Evolutionary conservation across 2,329 filamentous ascomycete genomes (phyloP).

Genomic region (Clarireedia monteithiana): DNA sequence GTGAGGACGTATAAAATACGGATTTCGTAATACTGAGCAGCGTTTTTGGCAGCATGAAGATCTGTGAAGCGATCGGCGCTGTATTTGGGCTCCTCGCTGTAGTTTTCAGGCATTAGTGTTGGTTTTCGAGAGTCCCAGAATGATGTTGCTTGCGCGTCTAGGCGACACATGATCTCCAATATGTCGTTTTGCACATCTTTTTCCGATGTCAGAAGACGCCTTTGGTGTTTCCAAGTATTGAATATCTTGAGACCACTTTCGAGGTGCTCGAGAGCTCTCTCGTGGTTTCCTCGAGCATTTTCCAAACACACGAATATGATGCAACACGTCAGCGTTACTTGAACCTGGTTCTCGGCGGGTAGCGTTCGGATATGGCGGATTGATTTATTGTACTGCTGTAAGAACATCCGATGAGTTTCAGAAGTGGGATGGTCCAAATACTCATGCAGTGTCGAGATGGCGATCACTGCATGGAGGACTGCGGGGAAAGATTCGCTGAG

Average conservation of each 20-base stretch:
- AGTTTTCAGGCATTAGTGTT: not conserved
- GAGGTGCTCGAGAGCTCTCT: slow-evolving; percentile 13
- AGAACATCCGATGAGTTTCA: not conserved
- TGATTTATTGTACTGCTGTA: slow-evolving; percentile 7
- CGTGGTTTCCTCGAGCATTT: slow-evolving; percentile 13
- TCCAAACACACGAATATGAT: slow-evolving; percentile 18
- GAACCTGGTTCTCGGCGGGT: not conserved
- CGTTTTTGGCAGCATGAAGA: slow-evolving; percentile 7
- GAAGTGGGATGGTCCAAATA: not conserved
- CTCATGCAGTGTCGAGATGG: slow-evolving; percentile 12
- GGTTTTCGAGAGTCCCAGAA: slow-evolving; percentile 14
- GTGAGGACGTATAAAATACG: slow-evolving; percentile 14
- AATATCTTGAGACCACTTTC: slow-evolving; percentile 13
- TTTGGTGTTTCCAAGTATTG: slow-evolving; percentile 7
- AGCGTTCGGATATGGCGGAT: slow-evolving; percentile 8
- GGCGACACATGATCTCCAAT: slow-evolving; percentile 5
- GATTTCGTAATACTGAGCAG: slow-evolving; percentile 11
- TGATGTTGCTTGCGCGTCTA: slow-evolving; percentile 16
- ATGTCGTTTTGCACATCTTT: slow-evolving; percentile 2
- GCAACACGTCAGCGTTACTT: slow-evolving; percentile 14
- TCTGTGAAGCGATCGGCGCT: not conserved
- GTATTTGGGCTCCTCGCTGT: not conserved
- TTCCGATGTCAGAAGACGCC: not conserved
- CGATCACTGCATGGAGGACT: slow-evolving; percentile 13
- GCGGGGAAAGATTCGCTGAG: slow-evolving; percentile 12